phyloP scores from a whole-genome alignment of 192 early-diverging fungal species.

The Podochytrium sp. region DNA sequence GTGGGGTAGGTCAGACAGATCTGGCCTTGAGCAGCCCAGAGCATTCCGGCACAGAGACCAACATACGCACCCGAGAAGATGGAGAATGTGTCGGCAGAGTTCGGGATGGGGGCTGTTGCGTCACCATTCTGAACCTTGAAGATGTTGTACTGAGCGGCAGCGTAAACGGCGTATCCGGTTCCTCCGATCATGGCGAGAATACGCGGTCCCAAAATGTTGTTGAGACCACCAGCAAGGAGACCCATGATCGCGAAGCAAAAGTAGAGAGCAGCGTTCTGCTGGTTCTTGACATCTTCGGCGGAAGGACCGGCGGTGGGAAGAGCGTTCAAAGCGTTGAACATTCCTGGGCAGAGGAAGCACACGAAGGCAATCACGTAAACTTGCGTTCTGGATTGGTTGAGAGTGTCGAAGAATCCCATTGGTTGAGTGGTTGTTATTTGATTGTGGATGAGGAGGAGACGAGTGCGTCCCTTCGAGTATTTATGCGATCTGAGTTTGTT shows the following conservation, averaged over 20 bases:
- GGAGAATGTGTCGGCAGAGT: conserved; percentile 46
- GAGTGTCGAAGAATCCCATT: conserved; percentile 2
- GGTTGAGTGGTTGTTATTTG: background rate
- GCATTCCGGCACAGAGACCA: no score
- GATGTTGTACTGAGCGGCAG: conserved; percentile 72
- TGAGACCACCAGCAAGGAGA: conserved; percentile 69
- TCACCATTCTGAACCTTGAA: conserved; percentile 59
- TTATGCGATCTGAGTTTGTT: no score
- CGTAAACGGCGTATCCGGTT: conserved; percentile 73
- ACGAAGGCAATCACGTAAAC: conserved; percentile 70
- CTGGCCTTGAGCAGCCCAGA: no score
- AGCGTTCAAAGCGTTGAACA: conserved; percentile 57
- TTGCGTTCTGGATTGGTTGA: no score
- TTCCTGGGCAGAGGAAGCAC: conserved; percentile 74
- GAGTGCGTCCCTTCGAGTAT: no score
- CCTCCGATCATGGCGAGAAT: conserved; percentile 71
- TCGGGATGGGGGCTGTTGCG: conserved; percentile 25
- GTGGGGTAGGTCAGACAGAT: conserved; percentile 84
- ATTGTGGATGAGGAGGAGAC: no score
- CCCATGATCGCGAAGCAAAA: conserved; percentile 77
- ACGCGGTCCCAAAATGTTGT: no score
- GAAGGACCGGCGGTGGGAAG: background rate
- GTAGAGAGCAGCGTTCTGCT: conserved; percentile 70
- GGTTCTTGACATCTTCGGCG: conserved; percentile 62
- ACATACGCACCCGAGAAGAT: no score